Percentiles rank a stretch among this genome's conserved stretches.
phyloP scores from a whole-genome alignment of 345 rosid genomes.

The Brassica napus region DNA sequence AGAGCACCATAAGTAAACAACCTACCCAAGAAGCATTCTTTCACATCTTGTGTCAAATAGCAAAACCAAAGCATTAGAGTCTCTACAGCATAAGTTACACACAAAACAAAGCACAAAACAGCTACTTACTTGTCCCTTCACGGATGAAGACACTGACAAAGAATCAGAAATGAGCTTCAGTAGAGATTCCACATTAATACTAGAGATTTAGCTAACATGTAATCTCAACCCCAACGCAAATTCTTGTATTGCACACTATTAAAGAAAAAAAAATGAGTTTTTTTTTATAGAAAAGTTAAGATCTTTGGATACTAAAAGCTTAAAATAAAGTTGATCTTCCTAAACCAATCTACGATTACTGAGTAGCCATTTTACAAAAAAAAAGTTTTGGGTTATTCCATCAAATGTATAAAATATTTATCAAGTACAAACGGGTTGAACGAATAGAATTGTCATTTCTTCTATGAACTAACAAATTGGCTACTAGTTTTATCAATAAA shows the following conservation, averaged over 20 bases:
- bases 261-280: background rate
- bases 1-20: slow-evolving; percentile 91
- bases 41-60: slow-evolving; percentile 58
- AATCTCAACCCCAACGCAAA: slow-evolving; percentile 86
- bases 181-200: slow-evolving; percentile 64
- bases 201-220: slow-evolving; percentile 50
- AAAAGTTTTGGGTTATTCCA: too few species aligned
- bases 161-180: slow-evolving; percentile 67
- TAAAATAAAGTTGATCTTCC: too few species aligned
- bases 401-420: too few species aligned
- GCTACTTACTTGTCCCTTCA: slow-evolving; percentile 88
- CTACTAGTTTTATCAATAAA: too few species aligned
- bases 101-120: background rate
- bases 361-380: too few species aligned
- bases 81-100: background rate
- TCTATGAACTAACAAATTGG: too few species aligned
- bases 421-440: too few species aligned
- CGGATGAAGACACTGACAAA: slow-evolving; percentile 78
- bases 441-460: too few species aligned
- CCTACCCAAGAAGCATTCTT: slow-evolving; percentile 86
- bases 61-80: slow-evolving; percentile 17
- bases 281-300: background rate
- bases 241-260: slow-evolving; percentile 94
- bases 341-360: too few species aligned
- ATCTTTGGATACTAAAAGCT: background rate